Conservation (phyloP, 495 filamentous ascomycete species). For the Chaetomium tenue region DNA sequence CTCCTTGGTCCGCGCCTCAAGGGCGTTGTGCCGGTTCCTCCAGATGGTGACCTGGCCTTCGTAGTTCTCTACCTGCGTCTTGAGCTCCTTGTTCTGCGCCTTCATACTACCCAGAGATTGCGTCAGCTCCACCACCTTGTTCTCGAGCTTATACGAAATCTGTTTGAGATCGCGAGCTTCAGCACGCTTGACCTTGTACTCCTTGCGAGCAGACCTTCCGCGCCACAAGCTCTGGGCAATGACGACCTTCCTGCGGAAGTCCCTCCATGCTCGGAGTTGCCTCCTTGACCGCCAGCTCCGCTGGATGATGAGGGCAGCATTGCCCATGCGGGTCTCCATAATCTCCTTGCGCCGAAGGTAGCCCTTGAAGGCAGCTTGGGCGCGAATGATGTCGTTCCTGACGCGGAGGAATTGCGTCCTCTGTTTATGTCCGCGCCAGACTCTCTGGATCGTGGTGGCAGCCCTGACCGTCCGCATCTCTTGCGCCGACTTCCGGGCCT, state of each 20-base stretch:
- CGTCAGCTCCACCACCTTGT: constrained; percentile 98
- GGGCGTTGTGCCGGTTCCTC: constrained; percentile 85
- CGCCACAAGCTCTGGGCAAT: constrained; percentile 94
- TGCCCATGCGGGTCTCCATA: constrained; percentile 88
- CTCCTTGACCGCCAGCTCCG: constrained; percentile 79
- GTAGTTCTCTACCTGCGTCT: constrained; percentile 91
- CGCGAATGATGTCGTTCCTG: constrained; percentile 76
- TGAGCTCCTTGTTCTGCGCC: constrained; percentile 83
- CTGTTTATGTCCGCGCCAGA: constrained; percentile 90
- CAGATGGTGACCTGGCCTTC: constrained; percentile 93
- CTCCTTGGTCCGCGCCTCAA: constrained; percentile 87
- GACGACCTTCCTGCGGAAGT: constrained; percentile 82
- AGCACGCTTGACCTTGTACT: constrained; percentile 86
- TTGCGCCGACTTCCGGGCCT: constrained; percentile 73
- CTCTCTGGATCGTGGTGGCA: constrained; percentile 88
- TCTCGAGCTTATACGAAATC: constrained; percentile 98
- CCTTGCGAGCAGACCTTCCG: constrained; percentile 73
- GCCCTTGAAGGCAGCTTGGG: constrained; percentile 87
- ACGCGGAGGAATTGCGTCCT: constrained; percentile 72
- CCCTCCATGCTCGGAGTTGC: constrained; percentile 77
- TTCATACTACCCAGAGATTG: constrained; percentile 90
- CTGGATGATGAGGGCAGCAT: constrained; percentile 88
- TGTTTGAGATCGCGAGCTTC: constrained; percentile 97
- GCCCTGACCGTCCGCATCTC: constrained; percentile 80
- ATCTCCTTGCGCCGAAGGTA: constrained; percentile 84